A percentile compares a stretch with the other conserved stretches of the same genome.
phyloP scores from a whole-genome alignment of 441 rosid species.

The Capsella rubella region DNA sequence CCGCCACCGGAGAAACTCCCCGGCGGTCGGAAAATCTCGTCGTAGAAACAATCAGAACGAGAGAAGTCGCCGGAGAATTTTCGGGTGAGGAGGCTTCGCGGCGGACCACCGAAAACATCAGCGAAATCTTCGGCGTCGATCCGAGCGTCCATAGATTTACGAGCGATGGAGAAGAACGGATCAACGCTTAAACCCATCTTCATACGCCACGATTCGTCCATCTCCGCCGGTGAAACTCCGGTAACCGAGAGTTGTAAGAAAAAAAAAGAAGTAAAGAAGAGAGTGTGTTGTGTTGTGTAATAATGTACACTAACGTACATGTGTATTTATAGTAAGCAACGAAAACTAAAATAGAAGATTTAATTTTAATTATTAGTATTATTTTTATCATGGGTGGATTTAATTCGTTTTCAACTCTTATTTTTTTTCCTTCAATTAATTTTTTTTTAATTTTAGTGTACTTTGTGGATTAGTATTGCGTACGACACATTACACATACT shows the following conservation, averaged over 20 bases:
- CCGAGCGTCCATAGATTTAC: slow-evolving; percentile 53
- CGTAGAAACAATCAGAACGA: slow-evolving; percentile 60
- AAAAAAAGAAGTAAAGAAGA: slow-evolving; percentile 10
- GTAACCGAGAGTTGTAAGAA: neutral
- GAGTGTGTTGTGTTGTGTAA: slow-evolving; percentile 2
- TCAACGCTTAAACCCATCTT: slow-evolving; percentile 51
- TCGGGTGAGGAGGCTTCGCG: slow-evolving; percentile 64
- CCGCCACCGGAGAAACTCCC: slow-evolving; percentile 38
- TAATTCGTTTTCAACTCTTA: neutral
- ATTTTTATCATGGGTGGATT: slow-evolving; percentile 8
- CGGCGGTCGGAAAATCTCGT: slow-evolving; percentile 67
- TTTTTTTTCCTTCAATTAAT: no score
- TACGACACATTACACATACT: neutral
- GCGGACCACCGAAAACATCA: slow-evolving; percentile 94
- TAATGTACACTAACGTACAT: slow-evolving; percentile 35
- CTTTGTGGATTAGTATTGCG: neutral
- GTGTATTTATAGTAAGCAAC: slow-evolving; percentile 25
- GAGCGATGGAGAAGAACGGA: slow-evolving; percentile 48
- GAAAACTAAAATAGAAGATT: neutral
- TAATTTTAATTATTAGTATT: neutral
- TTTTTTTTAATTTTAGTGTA: neutral
- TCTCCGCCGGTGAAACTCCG: slow-evolving; percentile 39
- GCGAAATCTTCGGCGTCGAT: slow-evolving; percentile 66
- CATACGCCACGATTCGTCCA: slow-evolving; percentile 84
- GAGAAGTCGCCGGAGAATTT: slow-evolving; percentile 68